Percentiles rank a stretch among this genome's conserved stretches.
These are phyloP conservation scores for Moricandia moricandioides DNA, from an alignment of 345 rosid species.

Conservation along the genomic window DNA sequence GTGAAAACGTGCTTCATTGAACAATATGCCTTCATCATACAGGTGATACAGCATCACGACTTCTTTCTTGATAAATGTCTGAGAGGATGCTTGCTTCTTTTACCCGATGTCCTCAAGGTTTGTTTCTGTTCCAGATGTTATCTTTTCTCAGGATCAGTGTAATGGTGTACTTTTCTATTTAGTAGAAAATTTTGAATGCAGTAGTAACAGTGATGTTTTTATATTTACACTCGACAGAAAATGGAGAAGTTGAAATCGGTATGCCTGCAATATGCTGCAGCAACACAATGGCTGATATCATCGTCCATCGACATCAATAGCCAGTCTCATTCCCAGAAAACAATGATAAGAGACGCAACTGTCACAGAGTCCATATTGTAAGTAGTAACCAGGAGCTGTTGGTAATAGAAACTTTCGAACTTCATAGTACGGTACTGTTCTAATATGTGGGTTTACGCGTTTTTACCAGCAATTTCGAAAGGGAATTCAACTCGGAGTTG, in stretches of 20 bases:
- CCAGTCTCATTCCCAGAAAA: slow-evolving; percentile 44
- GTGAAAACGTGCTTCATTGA: background rate
- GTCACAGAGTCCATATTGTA: slow-evolving; percentile 83
- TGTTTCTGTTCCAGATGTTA: slow-evolving; percentile 19
- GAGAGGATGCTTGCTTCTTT: slow-evolving; percentile 93
- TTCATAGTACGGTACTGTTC: background rate
- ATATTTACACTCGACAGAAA: slow-evolving; percentile 50
- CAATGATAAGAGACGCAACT: slow-evolving; percentile 46
- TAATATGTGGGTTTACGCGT: background rate
- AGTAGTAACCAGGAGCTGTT: slow-evolving; percentile 35
- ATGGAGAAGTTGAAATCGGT: slow-evolving; percentile 82
- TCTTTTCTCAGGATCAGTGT: background rate
- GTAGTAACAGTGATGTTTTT: slow-evolving; percentile 2
- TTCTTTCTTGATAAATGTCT: slow-evolving; percentile 90
- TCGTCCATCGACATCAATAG: slow-evolving; percentile 65
- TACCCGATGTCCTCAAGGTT: slow-evolving; percentile 90
- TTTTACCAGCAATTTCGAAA: slow-evolving; percentile 73
- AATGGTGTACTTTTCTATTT: background rate
- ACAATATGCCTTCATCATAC: slow-evolving; percentile 34
- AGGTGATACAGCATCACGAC: slow-evolving; percentile 88
- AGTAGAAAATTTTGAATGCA: background rate
- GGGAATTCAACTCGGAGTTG: slow-evolving; percentile 80
- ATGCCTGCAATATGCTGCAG: slow-evolving; percentile 89
- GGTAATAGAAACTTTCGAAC: background rate
- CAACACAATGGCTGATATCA: slow-evolving; percentile 93